Percentiles rank a stretch among this genome's conserved stretches.
These are phyloP conservation scores for Pythium biforme DNA, from an alignment of 352 stramenopile genomes.

Conservation along the genomic window DNA sequence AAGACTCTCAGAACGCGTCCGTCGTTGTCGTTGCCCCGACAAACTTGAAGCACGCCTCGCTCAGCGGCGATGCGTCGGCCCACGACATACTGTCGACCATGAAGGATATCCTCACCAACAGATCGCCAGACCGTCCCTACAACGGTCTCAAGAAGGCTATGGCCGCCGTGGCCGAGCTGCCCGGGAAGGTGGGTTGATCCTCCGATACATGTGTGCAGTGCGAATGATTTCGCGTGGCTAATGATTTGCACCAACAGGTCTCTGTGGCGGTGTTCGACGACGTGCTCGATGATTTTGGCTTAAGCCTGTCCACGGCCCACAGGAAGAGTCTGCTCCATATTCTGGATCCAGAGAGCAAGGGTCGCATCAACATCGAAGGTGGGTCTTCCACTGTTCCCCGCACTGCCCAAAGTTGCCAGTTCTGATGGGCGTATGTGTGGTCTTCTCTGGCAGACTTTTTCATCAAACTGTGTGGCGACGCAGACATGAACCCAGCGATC, in stretches of 20 bases:
- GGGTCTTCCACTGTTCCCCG: background rate
- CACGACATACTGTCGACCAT: conserved; percentile 70
- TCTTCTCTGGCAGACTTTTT: conserved; percentile 64
- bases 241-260: too few species aligned
- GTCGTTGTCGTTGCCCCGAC: conserved; percentile 8
- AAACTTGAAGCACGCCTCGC: conserved; percentile 54
- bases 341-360: conserved; percentile 51
- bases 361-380: conserved; percentile 76
- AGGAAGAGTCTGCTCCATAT: conserved; percentile 43
- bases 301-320: conserved; percentile 41
- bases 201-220: too few species aligned
- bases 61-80: conserved; percentile 45
- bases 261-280: conserved; percentile 69
- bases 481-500: conserved; percentile 51
- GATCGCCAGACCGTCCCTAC: conserved; percentile 65
- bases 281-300: conserved; percentile 64
- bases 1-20: background rate
- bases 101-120: conserved; percentile 54
- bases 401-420: background rate
- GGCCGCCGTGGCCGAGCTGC: conserved; percentile 58
- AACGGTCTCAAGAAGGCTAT: conserved; percentile 82
- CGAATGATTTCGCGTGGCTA: too few species aligned
- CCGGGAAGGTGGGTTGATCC: conserved; percentile 61
- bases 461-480: conserved; percentile 65
- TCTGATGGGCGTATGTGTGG: background rate